These are phyloP conservation scores for Boletus rubroflammeus DNA, from an alignment of 768 basidiomycete species.

Conservation along the genomic window DNA sequence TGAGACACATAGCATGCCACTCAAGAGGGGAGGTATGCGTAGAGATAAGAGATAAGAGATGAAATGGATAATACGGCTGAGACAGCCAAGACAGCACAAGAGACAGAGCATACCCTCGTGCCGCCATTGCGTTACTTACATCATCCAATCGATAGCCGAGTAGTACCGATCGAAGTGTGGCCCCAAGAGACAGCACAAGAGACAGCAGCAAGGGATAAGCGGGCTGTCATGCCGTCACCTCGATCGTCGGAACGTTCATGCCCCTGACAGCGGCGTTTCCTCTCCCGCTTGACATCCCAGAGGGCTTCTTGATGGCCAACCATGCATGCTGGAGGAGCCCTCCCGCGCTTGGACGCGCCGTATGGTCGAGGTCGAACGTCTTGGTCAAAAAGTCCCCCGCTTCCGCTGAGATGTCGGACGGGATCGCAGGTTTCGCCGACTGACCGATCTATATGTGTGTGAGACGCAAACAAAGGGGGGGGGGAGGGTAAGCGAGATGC, in stretches of 20 bases:
- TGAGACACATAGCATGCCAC: not conserved
- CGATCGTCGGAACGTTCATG: constrained; percentile 25
- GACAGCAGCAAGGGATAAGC: no score
- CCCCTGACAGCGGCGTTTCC: constrained; percentile 5
- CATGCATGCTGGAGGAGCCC: constrained; percentile 75
- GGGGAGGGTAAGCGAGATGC: not conserved
- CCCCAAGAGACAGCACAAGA: no score
- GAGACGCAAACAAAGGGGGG: not conserved
- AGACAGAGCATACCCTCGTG: no score
- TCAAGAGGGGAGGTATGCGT: not conserved
- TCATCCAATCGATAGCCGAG: no score
- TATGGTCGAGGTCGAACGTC: constrained; percentile 85
- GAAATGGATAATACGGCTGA: no score
- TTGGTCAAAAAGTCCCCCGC: constrained; percentile 82
- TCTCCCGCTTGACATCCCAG: constrained; percentile 22
- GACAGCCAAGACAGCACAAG: not conserved
- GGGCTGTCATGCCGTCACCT: constrained; percentile 23
- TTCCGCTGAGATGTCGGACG: constrained; percentile 86
- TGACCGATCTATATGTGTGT: constrained; percentile 73
- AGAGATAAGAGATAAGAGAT: no score
- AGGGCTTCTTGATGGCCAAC: constrained; percentile 44
- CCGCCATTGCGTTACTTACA: no score
- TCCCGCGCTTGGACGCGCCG: constrained; percentile 72
- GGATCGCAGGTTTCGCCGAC: constrained; percentile 80
- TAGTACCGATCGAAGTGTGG: no score